Evolutionary conservation across 169 alveolate genomes (phyloP).

Genomic region (Cryptosporidium viatorum): DNA sequence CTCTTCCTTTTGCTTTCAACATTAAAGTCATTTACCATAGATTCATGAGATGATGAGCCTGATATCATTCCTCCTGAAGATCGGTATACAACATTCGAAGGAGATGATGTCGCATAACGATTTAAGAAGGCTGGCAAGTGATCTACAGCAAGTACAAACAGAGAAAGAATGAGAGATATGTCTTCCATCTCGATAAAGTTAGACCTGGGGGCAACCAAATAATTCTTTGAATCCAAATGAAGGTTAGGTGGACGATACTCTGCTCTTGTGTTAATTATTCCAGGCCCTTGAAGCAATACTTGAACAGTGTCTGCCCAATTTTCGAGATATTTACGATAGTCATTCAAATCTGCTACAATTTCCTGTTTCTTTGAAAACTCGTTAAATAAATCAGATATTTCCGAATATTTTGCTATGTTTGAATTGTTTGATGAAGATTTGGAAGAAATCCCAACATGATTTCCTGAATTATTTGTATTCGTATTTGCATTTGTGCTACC

Average conservation of each 20-base stretch:
- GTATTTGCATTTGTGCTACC: background rate
- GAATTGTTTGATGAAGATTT: constrained; percentile 2
- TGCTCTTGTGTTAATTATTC: constrained; percentile 33
- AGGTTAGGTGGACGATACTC: constrained; percentile 57
- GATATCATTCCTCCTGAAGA: constrained; percentile 40
- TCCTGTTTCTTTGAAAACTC: constrained; percentile 52
- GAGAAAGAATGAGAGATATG: constrained; percentile 42
- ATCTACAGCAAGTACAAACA: constrained; percentile 61
- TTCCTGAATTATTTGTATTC: background rate
- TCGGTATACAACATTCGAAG: constrained; percentile 49
- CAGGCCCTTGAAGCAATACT: constrained; percentile 71
- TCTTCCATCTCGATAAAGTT: constrained; percentile 53
- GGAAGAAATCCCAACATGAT: background rate
- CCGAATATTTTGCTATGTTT: constrained; percentile 3
- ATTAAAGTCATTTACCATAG: constrained; percentile 53
- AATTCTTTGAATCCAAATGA: constrained; percentile 32
- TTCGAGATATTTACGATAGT: constrained; percentile 27
- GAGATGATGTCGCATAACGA: constrained; percentile 48
- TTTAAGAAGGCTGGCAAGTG: constrained; percentile 53
- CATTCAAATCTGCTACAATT: background rate
- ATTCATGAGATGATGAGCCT: constrained; percentile 63
- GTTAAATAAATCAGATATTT: constrained; percentile 46
- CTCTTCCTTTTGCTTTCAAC: constrained; percentile 49
- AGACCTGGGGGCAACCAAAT: constrained; percentile 14
- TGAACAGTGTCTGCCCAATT: constrained; percentile 74